Conservation (phyloP, 2,329 filamentous ascomycete genomes). For the Paraphaeosphaeria minitans region DNA sequence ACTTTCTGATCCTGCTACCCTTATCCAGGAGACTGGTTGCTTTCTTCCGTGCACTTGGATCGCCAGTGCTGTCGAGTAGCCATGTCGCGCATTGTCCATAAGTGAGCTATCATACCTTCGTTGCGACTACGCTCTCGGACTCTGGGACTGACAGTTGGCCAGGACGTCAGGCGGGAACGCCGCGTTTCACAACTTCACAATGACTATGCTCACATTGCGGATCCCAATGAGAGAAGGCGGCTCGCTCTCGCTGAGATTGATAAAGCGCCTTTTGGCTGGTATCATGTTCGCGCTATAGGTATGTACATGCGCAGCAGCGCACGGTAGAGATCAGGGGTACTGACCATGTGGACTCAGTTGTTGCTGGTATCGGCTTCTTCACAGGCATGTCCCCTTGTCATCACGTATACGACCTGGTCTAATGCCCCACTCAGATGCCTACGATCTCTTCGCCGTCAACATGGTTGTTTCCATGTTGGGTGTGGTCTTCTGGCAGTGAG, state of each 20-base stretch:
- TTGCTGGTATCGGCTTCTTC: slow-evolving; percentile 87
- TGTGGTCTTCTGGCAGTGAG: slow-evolving; percentile 71
- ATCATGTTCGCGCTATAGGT: slow-evolving; percentile 73
- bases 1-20: slow-evolving; percentile 3
- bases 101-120: slow-evolving; percentile 4
- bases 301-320: no score
- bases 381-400: slow-evolving; percentile 73
- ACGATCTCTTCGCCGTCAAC: slow-evolving; percentile 66
- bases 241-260: slow-evolving; percentile 45
- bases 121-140: background rate
- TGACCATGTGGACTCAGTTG: slow-evolving; percentile 48
- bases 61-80: background rate
- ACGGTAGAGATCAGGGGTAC: no score
- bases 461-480: slow-evolving; percentile 68
- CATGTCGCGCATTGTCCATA: slow-evolving; percentile 12
- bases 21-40: background rate
- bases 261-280: slow-evolving; percentile 55
- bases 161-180: slow-evolving; percentile 21
- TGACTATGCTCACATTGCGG: slow-evolving; percentile 32
- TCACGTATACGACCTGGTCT: slow-evolving; percentile 7
- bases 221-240: slow-evolving; percentile 42
- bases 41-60: background rate
- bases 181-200: slow-evolving; percentile 25
- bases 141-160: background rate
- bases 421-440: slow-evolving; percentile 54